Evolutionary conservation across 2,329 filamentous ascomycete species (phyloP).

Genomic region (Scopulariopsis brevicaulis): DNA sequence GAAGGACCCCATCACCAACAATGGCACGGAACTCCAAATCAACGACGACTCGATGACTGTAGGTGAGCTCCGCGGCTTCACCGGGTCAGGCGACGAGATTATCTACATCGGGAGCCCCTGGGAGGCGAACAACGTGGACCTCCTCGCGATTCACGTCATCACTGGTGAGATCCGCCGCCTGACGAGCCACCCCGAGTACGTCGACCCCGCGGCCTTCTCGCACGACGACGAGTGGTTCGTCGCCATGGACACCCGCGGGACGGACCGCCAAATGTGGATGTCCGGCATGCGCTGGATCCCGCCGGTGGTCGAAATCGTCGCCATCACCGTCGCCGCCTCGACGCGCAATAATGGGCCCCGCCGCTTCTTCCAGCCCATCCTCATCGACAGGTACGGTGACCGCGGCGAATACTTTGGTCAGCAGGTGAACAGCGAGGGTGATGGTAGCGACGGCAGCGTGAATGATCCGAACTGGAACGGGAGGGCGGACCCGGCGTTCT

Average conservation of each 20-base stretch:
- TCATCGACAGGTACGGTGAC: constrained; percentile 31
- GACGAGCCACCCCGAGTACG: constrained; percentile 30
- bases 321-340: constrained; percentile 20
- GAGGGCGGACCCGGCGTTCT: constrained; percentile 28
- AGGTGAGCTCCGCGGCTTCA: constrained; percentile 33
- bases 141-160: constrained; percentile 25
- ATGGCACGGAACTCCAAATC: constrained; percentile 16
- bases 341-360: constrained; percentile 31
- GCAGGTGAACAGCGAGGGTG: constrained; percentile 24
- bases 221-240: constrained; percentile 29
- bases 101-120: constrained; percentile 24
- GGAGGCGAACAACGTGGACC: constrained; percentile 32
- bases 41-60: constrained; percentile 20
- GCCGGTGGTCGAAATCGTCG: constrained; percentile 25
- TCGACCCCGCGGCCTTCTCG: constrained; percentile 28
- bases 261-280: constrained; percentile 26
- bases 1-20: constrained; percentile 10
- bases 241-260: constrained; percentile 29
- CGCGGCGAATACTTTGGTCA: constrained; percentile 31
- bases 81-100: constrained; percentile 25
- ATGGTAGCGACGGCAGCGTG: constrained; percentile 19
- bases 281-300: constrained; percentile 26
- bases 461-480: constrained; percentile 37
- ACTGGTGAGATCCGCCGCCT: constrained; percentile 28
- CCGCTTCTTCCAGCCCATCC: constrained; percentile 31